Percentiles rank a stretch among this genome's conserved stretches.
These are phyloP conservation scores for Solanum chaucha DNA, from an alignment of 257 asterid genomes.

Conservation along the genomic window DNA sequence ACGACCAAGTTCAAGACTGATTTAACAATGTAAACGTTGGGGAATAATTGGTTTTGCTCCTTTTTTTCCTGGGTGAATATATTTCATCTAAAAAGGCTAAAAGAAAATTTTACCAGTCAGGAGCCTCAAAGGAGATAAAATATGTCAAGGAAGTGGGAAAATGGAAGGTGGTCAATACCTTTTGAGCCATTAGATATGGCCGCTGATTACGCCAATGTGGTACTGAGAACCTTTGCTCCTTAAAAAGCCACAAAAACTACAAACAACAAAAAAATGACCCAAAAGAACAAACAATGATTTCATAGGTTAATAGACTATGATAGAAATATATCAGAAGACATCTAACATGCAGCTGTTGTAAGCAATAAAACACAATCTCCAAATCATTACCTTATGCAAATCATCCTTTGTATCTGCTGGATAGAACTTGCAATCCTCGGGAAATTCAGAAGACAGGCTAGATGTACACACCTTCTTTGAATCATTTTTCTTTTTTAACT, in stretches of 20 bases:
- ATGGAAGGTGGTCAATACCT: slow-evolving; percentile 28
- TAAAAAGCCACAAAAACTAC: slow-evolving; percentile 72
- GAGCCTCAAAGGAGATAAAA: background rate
- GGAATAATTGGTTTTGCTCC: background rate
- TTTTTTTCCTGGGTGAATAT: background rate
- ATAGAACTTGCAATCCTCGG: slow-evolving; percentile 82
- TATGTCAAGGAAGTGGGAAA: background rate
- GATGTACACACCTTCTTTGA: slow-evolving; percentile 57
- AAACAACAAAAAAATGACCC: background rate
- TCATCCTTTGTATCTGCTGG: slow-evolving; percentile 83
- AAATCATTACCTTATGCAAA: slow-evolving; percentile 58
- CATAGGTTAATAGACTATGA: background rate
- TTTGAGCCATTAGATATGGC: slow-evolving; percentile 76
- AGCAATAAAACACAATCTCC: background rate
- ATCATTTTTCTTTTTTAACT: slow-evolving; percentile 54
- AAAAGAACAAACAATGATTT: background rate
- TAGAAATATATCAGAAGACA: background rate
- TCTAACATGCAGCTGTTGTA: background rate
- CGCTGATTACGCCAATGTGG: slow-evolving; percentile 90
- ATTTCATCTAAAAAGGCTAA: background rate
- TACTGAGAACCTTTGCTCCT: slow-evolving; percentile 71
- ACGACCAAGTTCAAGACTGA: background rate
- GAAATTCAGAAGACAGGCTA: slow-evolving; percentile 75
- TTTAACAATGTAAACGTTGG: background rate
- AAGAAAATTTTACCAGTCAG: background rate